Evolutionary conservation across 164 flowering plant genomes (phyloP).

Genomic region (Berberis thunbergii): DNA sequence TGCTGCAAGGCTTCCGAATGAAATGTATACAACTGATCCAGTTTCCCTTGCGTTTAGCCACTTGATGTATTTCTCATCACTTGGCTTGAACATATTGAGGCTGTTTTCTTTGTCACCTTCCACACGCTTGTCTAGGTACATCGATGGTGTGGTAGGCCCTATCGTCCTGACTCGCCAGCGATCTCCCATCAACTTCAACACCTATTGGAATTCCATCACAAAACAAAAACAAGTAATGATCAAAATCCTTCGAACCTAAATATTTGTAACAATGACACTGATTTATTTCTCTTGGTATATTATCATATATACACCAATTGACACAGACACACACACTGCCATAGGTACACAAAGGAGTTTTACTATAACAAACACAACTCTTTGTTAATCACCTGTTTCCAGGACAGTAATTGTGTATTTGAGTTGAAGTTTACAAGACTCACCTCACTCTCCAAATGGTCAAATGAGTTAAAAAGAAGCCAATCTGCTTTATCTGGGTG

Average conservation of each 20-base stretch:
- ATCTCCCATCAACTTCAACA: not conserved
- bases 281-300: no score
- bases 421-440: not conserved
- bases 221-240: not conserved
- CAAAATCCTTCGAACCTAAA: not conserved
- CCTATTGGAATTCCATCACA: not conserved
- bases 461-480: conserved; percentile 25
- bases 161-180: conserved; percentile 1
- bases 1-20: not conserved
- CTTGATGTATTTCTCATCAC: not conserved
- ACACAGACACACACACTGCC: no score
- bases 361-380: no score
- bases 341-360: no score
- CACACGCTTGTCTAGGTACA: conserved; percentile 1
- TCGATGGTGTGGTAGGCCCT: conserved; percentile 2
- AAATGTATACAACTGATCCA: not conserved
- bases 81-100: conserved; percentile 2
- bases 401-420: no score
- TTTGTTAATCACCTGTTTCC: no score
- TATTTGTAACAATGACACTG: not conserved
- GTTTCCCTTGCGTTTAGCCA: conserved; percentile 5
- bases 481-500: conserved; percentile 22
- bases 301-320: no score
- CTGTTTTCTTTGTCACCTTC: not conserved
- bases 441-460: conserved; percentile 33